Evolutionary conservation across 176 grass and related monocot genomes (phyloP), one percentile per base, ranked within the genome.

Genomic region (Oryza longistaminata): DNA sequence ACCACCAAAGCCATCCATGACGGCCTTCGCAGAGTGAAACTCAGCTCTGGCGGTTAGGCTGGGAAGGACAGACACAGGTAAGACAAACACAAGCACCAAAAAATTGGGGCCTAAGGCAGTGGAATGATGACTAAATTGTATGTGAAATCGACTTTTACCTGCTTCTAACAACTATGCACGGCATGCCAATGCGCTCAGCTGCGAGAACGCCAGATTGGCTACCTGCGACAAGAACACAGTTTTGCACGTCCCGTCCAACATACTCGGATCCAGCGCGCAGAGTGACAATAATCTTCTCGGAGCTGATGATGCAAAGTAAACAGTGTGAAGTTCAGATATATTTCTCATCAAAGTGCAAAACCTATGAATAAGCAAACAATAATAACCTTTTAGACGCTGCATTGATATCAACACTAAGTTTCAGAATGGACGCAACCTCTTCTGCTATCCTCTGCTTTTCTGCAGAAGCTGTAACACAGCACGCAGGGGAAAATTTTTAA

Each of bases 401-500:
- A 82, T 81, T 85, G 25, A 98, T 92, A 66, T 92, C 90, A 52
- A 97, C 88, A 29, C 83, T 97, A 49, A 94, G 73, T 84, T 97
- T 97, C 74, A 94, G 79, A 90, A 94, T 80, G 3, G 94, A 92
- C 21, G 90, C 94, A 85, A 97, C 94, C 75, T 94, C 85, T 77
- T 97, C 72, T 44, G 94, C 94, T 85, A 94, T 87, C 87, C 80
- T 94, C 85, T 90, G 90, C 66, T 95, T 98, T 87, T 98, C 91
- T 76, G 83, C 80, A 0, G 89, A 90, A 87, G 93, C 96, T 98
- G 65, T 82, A 60, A 81, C 55, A 76, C 9, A 86, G 64, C 11
- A 25, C 39, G 22, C 26, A 4, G 26, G 6, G 26, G 77, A 72
- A 43, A 65, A 71, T 53, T 68, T 48, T 11, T 15, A 37, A 81